Percentiles rank a stretch among this genome's conserved stretches.
Evolutionary conservation across 1,139 yeast species (phyloP).

Genomic region (Saccharomycopsis phalli): DNA sequence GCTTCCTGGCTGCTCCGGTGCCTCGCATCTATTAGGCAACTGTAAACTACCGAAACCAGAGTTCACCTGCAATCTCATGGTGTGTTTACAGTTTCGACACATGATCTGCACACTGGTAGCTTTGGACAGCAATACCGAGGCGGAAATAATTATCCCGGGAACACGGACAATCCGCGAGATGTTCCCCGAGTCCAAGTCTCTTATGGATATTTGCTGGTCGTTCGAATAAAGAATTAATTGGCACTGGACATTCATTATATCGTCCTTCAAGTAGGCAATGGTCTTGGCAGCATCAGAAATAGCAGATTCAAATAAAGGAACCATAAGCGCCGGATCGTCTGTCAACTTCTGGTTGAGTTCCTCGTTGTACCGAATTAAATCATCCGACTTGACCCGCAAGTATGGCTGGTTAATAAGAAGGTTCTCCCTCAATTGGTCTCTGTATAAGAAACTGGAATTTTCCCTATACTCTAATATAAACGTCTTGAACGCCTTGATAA

Average conservation of each 20-base stretch:
- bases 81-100: constrained; percentile 84
- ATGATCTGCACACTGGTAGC: constrained; percentile 79
- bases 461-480: constrained; percentile 83
- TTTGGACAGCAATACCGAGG: constrained; percentile 81
- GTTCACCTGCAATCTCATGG: constrained; percentile 54
- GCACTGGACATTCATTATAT: constrained; percentile 57
- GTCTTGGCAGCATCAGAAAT: constrained; percentile 85
- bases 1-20: constrained; percentile 40
- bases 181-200: constrained; percentile 80
- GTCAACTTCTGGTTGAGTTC: constrained; percentile 75
- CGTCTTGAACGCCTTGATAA: constrained; percentile 68
- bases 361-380: constrained; percentile 80
- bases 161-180: constrained; percentile 85
- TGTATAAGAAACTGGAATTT: constrained; percentile 73
- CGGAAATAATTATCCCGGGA: constrained; percentile 88
- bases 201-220: constrained; percentile 63
- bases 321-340: constrained; percentile 84
- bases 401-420: constrained; percentile 67
- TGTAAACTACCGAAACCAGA: constrained; percentile 75
- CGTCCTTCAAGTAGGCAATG: constrained; percentile 44
- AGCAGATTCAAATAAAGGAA: constrained; percentile 84
- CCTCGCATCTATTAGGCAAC: constrained; percentile 65
- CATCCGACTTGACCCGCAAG: constrained; percentile 72
- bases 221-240: constrained; percentile 74
- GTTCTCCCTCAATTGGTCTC: constrained; percentile 89